phyloP scores from a whole-genome alignment of 345 rosid genomes.

The Heritiera fomes region DNA sequence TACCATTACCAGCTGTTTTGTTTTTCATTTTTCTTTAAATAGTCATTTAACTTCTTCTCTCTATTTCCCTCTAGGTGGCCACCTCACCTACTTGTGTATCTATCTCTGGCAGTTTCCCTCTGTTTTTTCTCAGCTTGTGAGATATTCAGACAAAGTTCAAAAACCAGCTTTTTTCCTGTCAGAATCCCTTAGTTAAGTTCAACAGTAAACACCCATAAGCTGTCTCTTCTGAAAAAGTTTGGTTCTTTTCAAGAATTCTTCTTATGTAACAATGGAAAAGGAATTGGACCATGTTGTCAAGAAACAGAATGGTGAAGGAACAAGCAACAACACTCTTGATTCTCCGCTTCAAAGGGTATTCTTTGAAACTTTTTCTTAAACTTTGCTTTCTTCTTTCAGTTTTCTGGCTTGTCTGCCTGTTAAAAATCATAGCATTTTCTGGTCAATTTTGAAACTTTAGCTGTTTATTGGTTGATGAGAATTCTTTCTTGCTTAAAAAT shows the following conservation, averaged over 20 bases:
- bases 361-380: background rate
- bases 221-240: constrained; percentile 13
- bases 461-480: constrained; percentile 13
- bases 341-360: constrained; percentile 37
- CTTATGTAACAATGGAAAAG: constrained; percentile 38
- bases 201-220: background rate
- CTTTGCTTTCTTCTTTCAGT: background rate
- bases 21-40: background rate
- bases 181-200: background rate
- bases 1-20: background rate
- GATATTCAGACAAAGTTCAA: constrained; percentile 3
- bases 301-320: constrained; percentile 21
- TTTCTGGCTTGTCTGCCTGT: background rate
- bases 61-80: background rate
- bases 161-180: background rate
- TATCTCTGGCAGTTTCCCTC: constrained; percentile 6
- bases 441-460: constrained; percentile 15
- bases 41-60: background rate
- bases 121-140: background rate
- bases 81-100: background rate
- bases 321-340: constrained; percentile 25
- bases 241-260: constrained; percentile 13
- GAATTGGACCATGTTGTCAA: constrained; percentile 24
- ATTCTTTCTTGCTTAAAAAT: constrained; percentile 4
- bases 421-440: constrained; percentile 5